Percentiles rank a stretch among this genome's conserved stretches.
Conservation (phyloP, 2,329 filamentous ascomycete species). For the Berkeleyomyces rouxiae region DNA sequence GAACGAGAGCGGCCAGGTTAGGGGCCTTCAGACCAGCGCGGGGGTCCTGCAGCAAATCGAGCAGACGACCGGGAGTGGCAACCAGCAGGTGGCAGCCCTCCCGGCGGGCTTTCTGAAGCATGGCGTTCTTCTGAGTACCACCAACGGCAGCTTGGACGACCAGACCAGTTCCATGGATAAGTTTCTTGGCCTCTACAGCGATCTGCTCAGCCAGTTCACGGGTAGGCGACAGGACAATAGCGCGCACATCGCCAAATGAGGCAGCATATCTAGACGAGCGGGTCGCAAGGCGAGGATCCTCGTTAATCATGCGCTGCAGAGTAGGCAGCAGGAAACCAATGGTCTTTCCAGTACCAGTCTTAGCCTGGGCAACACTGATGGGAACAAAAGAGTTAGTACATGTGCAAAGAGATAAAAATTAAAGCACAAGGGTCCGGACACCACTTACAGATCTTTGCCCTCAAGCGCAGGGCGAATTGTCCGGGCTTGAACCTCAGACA, state of each 20-base stretch:
- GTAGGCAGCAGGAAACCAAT: slow-evolving; percentile 80
- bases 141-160: slow-evolving; percentile 67
- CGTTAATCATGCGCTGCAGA: slow-evolving; percentile 57
- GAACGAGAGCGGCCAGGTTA: slow-evolving; percentile 79
- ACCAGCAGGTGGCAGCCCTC: slow-evolving; percentile 80
- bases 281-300: slow-evolving; percentile 43
- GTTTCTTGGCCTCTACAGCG: slow-evolving; percentile 56
- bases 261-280: slow-evolving; percentile 23
- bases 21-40: slow-evolving; percentile 47
- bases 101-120: slow-evolving; percentile 49
- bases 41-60: slow-evolving; percentile 60
- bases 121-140: slow-evolving; percentile 59
- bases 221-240: slow-evolving; percentile 62
- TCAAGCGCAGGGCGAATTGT: slow-evolving; percentile 68
- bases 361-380: slow-evolving; percentile 71
- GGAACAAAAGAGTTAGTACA: not conserved
- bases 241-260: slow-evolving; percentile 43
- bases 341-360: slow-evolving; percentile 94
- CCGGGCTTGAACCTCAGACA: slow-evolving; percentile 83
- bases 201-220: slow-evolving; percentile 72
- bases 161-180: slow-evolving; percentile 49
- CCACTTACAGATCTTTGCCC: slow-evolving; percentile 63
- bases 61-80: slow-evolving; percentile 74
- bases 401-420: slow-evolving; percentile 12
- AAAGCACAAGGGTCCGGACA: slow-evolving; percentile 13